A percentile compares a stretch with the other conserved stretches of the same genome.
Conservation (phyloP, 306 rosid genomes). For the Cicer yamashitae region DNA sequence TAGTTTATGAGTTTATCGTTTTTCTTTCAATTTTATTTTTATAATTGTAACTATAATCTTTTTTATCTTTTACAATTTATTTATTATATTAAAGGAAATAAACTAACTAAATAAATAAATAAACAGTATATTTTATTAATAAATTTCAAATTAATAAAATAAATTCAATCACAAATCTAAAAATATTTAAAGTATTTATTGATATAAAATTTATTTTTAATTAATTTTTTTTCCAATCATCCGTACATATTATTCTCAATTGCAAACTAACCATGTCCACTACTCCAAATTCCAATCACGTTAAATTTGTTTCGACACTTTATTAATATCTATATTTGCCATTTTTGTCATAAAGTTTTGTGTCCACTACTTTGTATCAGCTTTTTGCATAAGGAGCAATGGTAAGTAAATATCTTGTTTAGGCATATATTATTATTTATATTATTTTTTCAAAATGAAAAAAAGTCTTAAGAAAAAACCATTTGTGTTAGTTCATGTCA, state of each 20-base stretch:
- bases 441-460: background rate
- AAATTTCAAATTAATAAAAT: no score
- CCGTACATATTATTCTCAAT: background rate
- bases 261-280: background rate
- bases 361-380: conserved; percentile 36
- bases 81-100: no score
- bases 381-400: conserved; percentile 44
- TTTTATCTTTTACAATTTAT: no score
- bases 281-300: background rate
- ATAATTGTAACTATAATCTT: no score
- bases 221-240: no score
- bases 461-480: background rate
- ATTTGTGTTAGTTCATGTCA: conserved; percentile 27
- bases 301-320: conserved; percentile 27
- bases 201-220: no score
- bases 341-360: conserved; percentile 44
- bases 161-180: no score
- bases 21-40: no score
- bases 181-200: no score
- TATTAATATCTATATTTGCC: background rate
- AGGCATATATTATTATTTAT: conserved; percentile 6
- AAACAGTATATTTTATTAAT: no score
- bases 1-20: no score
- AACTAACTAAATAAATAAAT: no score
- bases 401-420: conserved; percentile 31